Evolutionary conservation across 495 filamentous ascomycete species (phyloP), one percentile per base, ranked within the genome.

Genomic region (Achaetomiella virescens): DNA sequence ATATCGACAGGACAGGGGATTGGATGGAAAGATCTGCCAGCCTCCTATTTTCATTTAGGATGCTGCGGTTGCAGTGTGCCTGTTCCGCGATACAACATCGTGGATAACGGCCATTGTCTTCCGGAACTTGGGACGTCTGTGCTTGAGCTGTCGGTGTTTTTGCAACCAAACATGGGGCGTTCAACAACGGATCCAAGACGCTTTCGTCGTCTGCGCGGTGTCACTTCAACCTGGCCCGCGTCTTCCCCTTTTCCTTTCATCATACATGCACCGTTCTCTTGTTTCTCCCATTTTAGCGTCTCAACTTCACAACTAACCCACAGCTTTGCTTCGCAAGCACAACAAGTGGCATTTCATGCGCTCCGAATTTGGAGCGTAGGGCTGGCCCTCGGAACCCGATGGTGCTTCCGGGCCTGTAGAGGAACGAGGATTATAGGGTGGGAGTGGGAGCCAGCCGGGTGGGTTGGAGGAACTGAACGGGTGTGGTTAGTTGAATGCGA

Each of bases 141-240:
- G 62, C 69, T 75, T 80, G 75, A 73, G 77, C 76, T 76, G 77
- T 84, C 76, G 79, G 74, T 82, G 82, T 86, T 86, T 87, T 87
- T 87, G 74, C 83, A 86, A 87, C 84, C 83, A 86, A 87, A 86
- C 84, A 84, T 78, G 68, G 74, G 78, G 79, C 80, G 79, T 87
- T 86, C 85, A 87, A 88, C 85, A 83, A 73, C 70, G 82, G 82
- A 82, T 82, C 54, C 83, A 86, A 86, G 78, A 79, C 75, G 74
- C 73, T 81, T 83, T 78, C 71, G 72, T 78, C 77, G 77, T 82
- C 77, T 78, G 70, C 64, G 76, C 77, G 75, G 74, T 57, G 76
- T 79, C 80, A 84, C 75, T 82, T 85, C 84, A 86, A 87, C 84
- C 78, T 84, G 82, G 75, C 70, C 63, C 71, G 71, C 69, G 54